These are phyloP conservation scores for Cyclotella baltica DNA, from an alignment of 108 stramenopile genomes.

Conservation along the genomic window DNA sequence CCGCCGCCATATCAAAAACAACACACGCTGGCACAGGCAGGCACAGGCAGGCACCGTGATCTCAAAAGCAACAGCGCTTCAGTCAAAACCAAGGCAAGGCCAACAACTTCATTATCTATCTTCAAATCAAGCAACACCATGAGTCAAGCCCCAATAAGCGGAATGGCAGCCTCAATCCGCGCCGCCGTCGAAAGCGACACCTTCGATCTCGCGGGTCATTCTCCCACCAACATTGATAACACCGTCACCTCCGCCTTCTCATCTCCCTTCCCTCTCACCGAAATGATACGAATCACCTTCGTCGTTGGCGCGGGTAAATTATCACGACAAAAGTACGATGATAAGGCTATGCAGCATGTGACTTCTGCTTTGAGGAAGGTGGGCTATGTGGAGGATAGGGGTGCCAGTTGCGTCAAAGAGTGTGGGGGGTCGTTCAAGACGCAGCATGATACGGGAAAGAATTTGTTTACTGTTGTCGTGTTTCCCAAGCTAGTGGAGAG, in stretches of 20 bases:
- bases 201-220: conserved; percentile 78
- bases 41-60: too few species aligned
- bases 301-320: conserved; percentile 90
- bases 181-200: conserved; percentile 75
- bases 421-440: conserved; percentile 92
- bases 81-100: neutral
- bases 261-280: conserved; percentile 61
- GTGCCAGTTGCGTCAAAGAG: conserved; percentile 83
- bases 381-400: conserved; percentile 91
- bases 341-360: conserved; percentile 82
- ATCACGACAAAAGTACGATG: conserved; percentile 89
- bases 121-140: too few species aligned
- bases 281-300: conserved; percentile 91
- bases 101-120: too few species aligned
- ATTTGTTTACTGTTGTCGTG: conserved; percentile 91
- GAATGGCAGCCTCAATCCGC: conserved; percentile 81
- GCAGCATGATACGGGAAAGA: conserved; percentile 97
- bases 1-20: neutral
- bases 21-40: neutral
- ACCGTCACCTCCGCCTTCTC: conserved; percentile 73
- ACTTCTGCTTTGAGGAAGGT: conserved; percentile 79
- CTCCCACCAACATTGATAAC: conserved; percentile 55
- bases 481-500: conserved; percentile 75
- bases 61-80: too few species aligned
- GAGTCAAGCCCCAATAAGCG: conserved; percentile 51